These are phyloP conservation scores for Phycomyces nitens DNA, from an alignment of 192 early-diverging fungal genomes.

Conservation along the genomic window DNA sequence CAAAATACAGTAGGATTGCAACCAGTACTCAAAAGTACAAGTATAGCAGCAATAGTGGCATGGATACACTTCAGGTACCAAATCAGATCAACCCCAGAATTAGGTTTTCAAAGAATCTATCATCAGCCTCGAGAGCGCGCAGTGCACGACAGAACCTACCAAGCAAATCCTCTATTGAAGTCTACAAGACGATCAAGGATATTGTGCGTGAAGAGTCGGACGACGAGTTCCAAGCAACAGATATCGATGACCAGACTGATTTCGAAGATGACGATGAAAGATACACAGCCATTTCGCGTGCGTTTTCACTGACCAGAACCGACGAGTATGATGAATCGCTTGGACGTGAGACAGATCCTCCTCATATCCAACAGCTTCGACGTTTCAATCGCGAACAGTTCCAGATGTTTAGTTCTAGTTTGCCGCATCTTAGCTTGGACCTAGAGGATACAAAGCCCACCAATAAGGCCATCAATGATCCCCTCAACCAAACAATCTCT, in stretches of 20 bases:
- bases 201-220: slow-evolving; percentile 51
- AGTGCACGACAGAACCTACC: slow-evolving; percentile 28
- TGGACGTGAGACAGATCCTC: slow-evolving; percentile 14
- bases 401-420: slow-evolving; percentile 9
- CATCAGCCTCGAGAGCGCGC: background rate
- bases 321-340: slow-evolving; percentile 52
- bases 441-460: slow-evolving; percentile 1
- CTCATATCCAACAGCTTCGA: slow-evolving; percentile 8
- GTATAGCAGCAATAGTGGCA: background rate
- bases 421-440: slow-evolving; percentile 23
- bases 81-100: background rate
- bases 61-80: background rate
- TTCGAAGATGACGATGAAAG: slow-evolving; percentile 27
- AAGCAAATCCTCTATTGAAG: slow-evolving; percentile 46
- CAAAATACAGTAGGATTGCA: background rate
- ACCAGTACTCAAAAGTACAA: background rate
- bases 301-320: slow-evolving; percentile 49
- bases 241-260: slow-evolving; percentile 36
- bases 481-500: background rate
- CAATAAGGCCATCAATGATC: background rate
- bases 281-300: background rate
- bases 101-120: background rate
- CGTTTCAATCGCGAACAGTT: slow-evolving; percentile 18
- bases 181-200: slow-evolving; percentile 49
- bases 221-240: slow-evolving; percentile 45